Evolutionary conservation across 2,329 filamentous ascomycete species (phyloP), one percentile per base, ranked within the genome.

Genomic region (Colletotrichum sp.): DNA sequence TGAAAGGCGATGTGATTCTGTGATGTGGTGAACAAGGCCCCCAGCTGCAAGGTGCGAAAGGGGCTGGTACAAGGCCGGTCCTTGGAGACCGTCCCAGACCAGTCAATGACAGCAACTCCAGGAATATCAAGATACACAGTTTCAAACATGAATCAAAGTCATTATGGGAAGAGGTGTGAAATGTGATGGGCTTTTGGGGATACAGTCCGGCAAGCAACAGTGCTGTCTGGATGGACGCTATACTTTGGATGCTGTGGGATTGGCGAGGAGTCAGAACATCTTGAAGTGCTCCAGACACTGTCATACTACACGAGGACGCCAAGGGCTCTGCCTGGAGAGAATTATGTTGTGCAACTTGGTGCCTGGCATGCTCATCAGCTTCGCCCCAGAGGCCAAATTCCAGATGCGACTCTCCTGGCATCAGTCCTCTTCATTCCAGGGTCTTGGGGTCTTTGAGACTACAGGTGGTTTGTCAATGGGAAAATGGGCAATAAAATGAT

Each of bases 271-370:
- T 49, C n/a, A 13, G 44, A 3, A 21, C 44, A 13, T 49, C 44
- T 12, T 21, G 10, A 49, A 49, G 44, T 49, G n/a, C 6, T 49
- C 7, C 2, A 21, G n/a, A n/a, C 0, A n/a, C 0, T 49, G 0
- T 6, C 10, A 21, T 49, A 0, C 0, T 8, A 49, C n/a, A 13
- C 10, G 1, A 49, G 10, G 6, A 13, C 0, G 9, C 0, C 6
- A 0, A 9, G 10, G 6, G 6, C 16, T 0, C 1, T 13, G 10
- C 4, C n/a, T 5, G 9, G 5, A 49, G 4, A n/a, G 6, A 21
- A 13, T 13, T 2, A 13, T 13, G 6, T 13, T 0, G 3, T 49
- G 6, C n/a, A 49, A 21, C 3, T 13, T 21, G 6, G 44, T 49
- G 44, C 44, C 6, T 49, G n/a, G 44, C 6, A 49, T 21, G 44